Base-by-base conservation (phyloP, 2,329 filamentous ascomycete species). In the Phialophora tarda region DNA sequence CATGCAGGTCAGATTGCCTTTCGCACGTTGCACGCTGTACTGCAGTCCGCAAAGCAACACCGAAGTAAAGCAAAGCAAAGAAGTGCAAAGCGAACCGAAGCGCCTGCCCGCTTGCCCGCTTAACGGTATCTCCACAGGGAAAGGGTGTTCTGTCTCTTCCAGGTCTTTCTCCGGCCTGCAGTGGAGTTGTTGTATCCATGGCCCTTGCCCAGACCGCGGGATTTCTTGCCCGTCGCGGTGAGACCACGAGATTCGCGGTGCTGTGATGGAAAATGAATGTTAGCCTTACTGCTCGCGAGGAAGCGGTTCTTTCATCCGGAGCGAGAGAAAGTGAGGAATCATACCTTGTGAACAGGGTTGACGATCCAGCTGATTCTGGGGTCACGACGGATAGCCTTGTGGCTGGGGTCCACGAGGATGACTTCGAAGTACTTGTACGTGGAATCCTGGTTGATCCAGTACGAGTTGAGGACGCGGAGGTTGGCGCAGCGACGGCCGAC, bases 341-440 rank as follows among this genome's bases (percentile, higher is more conserved):
- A 66, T 75, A 84, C 83, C 82, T 99, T 99, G 92, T 99, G 95
- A 79, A 99, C 96, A 77, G 95, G 91, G 86, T 96, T 96, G 86
- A 94, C 92, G 88, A 99, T 99, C 95, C 95, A 99, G 92, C 97
- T 99, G 91, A 99, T 98, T 85, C 95, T 93, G 79, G 95, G 86
- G 83, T 99, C 95, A 81, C 91, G 92, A 84, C 95, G 95, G 88
- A 99, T 99, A 80, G 95, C 95, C 89, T 98, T 98, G 92, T 99
- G 95, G 87, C 96, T 91, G 82, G 95, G 95, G 87, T 99, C 95
- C 81, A 99, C 94, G 80, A 97, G 92, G 87, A 99, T 98, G 84
- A 98, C 90, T 86, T 99, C 95, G 88, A 89, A 99, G 91, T 99
- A 99, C 89, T 99, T 99, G 92, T 98, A 99, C 85, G 95, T 99